A percentile compares a stretch with the other conserved stretches of the same genome.
Conservation (phyloP, 768 basidiomycete species). For the Termitomyces sp. region DNA sequence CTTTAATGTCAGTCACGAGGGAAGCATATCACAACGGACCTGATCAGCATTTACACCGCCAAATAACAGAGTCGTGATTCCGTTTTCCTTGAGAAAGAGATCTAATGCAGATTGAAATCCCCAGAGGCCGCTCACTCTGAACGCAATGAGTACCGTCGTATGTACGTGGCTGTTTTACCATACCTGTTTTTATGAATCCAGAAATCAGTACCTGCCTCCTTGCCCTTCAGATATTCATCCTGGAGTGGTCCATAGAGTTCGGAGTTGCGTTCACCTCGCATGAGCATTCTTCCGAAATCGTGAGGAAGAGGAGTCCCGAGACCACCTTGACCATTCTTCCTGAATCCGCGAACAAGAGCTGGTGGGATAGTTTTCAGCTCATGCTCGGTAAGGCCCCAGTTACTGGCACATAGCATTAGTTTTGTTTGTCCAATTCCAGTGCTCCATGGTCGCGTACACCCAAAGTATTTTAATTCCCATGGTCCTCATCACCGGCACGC, state of each 20-base stretch:
- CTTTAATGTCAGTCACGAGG: not conserved
- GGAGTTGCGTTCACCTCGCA: slow-evolving; percentile 55
- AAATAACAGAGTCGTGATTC: slow-evolving; percentile 57
- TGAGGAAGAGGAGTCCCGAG: slow-evolving; percentile 53
- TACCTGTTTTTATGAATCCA: slow-evolving; percentile 74
- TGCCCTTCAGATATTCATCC: slow-evolving; percentile 45
- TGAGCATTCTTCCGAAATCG: slow-evolving; percentile 49
- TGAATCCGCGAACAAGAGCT: slow-evolving; percentile 50
- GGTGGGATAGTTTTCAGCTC: slow-evolving; percentile 61
- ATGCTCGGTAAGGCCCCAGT: slow-evolving; percentile 67
- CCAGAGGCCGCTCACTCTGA: slow-evolving; percentile 64
- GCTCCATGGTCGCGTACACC: slow-evolving; percentile 39
- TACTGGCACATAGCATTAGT: slow-evolving; percentile 30
- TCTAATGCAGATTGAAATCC: slow-evolving; percentile 59
- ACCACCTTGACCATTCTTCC: slow-evolving; percentile 40
- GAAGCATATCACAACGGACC: slow-evolving; percentile 25
- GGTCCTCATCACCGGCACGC: slow-evolving; percentile 40
- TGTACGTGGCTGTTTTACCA: not conserved
- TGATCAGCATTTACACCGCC: slow-evolving; percentile 67
- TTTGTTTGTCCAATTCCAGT: not conserved
- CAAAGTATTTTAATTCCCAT: slow-evolving; percentile 49
- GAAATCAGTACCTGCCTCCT: slow-evolving; percentile 52
- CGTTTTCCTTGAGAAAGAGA: slow-evolving; percentile 57
- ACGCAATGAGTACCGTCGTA: not conserved
- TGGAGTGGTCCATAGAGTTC: slow-evolving; percentile 63